Conservation (phyloP, 805 yeast species). For the Komagataella pseudopastoris region DNA sequence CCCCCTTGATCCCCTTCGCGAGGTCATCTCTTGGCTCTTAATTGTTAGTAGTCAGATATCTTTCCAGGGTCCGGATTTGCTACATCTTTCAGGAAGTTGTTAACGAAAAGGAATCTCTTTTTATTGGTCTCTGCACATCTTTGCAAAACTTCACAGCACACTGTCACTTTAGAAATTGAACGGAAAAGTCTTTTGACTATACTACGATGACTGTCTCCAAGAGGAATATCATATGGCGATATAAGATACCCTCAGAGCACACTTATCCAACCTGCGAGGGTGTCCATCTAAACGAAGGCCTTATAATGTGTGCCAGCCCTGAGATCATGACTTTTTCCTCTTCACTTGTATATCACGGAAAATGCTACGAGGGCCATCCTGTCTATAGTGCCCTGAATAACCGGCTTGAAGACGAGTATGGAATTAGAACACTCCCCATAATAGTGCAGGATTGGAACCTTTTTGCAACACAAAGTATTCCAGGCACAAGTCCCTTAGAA, state of each 20-base stretch:
- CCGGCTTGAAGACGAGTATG: not conserved
- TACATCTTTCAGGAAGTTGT: too few relatives aligned
- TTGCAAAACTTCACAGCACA: not conserved
- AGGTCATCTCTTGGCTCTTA: not conserved
- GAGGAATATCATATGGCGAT: not conserved
- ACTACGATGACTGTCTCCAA: not conserved
- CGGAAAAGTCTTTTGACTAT: not conserved
- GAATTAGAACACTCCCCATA: not conserved
- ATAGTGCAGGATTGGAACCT: not conserved
- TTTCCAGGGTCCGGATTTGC: too few relatives aligned
- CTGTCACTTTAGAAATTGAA: not conserved
- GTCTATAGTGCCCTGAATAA: conserved; percentile 10
- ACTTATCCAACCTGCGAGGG: not conserved
- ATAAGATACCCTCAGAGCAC: not conserved
- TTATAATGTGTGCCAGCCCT: not conserved
- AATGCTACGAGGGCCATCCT: conserved; percentile 10
- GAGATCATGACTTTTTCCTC: not conserved
- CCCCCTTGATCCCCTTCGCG: not conserved
- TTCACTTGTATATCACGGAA: not conserved
- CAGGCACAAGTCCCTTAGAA: not conserved
- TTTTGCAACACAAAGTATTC: not conserved
- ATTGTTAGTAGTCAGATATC: too few relatives aligned
- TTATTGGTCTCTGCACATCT: too few relatives aligned
- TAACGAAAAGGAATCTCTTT: too few relatives aligned
- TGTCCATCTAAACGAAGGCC: not conserved